Base-by-base conservation (phyloP, 179 eudicot genomes). In the Drosera spatulata region DNA sequence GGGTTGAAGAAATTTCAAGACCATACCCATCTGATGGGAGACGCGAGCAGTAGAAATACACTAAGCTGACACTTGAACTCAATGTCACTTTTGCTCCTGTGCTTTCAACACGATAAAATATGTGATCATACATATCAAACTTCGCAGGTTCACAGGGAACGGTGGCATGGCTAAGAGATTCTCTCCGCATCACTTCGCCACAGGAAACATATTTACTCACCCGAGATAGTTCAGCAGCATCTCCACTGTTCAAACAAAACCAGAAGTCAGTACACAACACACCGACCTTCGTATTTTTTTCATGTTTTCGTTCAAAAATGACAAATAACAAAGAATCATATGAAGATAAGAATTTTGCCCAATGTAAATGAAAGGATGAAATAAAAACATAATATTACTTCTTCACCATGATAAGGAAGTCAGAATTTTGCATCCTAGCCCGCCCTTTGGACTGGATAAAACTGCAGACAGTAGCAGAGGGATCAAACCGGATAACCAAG, bases 401-500 rank as follows among this genome's bases (percentile, higher is more conserved):
- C 63, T 70, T 70, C 49, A 90, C 82, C 91, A 94, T 80, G 62
- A 90, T 41, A 60, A 94, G 42, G 69, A 85, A 94, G 45, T 85
- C 88, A 14, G 97, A 90, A 63, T 83, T 79, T 44, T 72, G 71
- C 88, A 79, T 85, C 41, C 97, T 79, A 62, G 99, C 99, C 65
- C 96, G 96, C 8, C 99, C 99, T 66, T 94, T 85, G n/a, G 99
- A 94, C 75, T 94, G 99, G 72, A 90, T 94, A 73, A 87, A 94
- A 71, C 99, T 90, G 69, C 96, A 87, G 61, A 90, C 79, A 43
- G 85, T 94, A 38, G 78, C 69, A 22, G 96, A 83, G 6, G 74
- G 96, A 73, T 94, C 97, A 63, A 90, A 87, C 61, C 95, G 80
- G 42, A 94, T 75, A 49, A 94, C 97, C 61, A 94, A 79, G 64